Percentiles rank a stretch among this genome's conserved stretches.
Conservation (phyloP, 768 basidiomycete species). For the Auricularia cornea region DNA sequence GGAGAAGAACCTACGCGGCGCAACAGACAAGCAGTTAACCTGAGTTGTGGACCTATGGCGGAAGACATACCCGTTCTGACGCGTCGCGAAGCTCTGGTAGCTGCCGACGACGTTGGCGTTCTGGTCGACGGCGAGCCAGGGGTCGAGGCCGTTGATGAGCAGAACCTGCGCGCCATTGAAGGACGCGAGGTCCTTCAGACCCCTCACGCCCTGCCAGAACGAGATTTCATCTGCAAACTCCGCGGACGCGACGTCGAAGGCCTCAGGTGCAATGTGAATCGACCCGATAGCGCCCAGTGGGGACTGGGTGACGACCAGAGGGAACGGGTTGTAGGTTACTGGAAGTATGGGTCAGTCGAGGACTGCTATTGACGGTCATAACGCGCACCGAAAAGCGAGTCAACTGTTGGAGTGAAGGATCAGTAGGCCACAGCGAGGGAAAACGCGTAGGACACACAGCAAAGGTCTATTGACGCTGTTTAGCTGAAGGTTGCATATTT, state of each 20-base stretch:
- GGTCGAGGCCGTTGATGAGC: slow-evolving; percentile 42
- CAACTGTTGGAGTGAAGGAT: background rate
- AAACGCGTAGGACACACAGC: slow-evolving; percentile 5
- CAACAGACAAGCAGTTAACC: background rate
- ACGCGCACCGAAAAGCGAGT: background rate
- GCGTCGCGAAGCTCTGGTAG: slow-evolving; percentile 41
- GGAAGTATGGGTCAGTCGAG: background rate
- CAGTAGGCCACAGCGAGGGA: background rate
- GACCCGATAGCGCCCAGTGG: background rate
- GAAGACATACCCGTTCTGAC: slow-evolving; percentile 23
- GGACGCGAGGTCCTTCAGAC: slow-evolving; percentile 9
- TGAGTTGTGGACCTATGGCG: background rate
- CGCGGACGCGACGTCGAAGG: slow-evolving; percentile 7
- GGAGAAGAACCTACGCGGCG: slow-evolving; percentile 24
- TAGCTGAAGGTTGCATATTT: background rate
- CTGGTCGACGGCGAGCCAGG: slow-evolving; percentile 41
- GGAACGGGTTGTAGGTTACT: slow-evolving; percentile 7
- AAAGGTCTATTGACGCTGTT: slow-evolving; percentile 1
- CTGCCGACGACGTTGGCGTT: slow-evolving; percentile 44
- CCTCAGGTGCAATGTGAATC: slow-evolving; percentile 4
- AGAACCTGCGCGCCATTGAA: slow-evolving; percentile 45
- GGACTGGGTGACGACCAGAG: slow-evolving; percentile 3
- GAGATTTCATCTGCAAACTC: slow-evolving; percentile 33
- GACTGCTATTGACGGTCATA: background rate
- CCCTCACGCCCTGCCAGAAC: slow-evolving; percentile 24